These are phyloP conservation scores for Pseudonitzschia pungens DNA, from an alignment of 108 stramenopile genomes.

Conservation along the genomic window DNA sequence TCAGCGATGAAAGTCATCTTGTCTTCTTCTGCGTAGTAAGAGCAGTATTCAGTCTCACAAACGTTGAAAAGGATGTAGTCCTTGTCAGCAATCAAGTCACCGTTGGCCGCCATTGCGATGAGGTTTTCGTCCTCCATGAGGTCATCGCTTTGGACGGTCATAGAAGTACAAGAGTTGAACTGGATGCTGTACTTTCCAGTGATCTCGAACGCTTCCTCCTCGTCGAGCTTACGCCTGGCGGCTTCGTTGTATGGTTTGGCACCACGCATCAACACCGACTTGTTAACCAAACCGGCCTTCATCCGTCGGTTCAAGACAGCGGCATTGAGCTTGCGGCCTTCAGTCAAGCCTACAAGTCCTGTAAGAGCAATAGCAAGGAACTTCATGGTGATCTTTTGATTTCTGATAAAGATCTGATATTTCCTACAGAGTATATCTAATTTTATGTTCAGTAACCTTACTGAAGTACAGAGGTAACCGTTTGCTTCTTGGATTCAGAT, in stretches of 20 bases:
- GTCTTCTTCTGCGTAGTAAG: constrained; percentile 38
- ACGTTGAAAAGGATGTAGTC: constrained; percentile 64
- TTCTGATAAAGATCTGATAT: not conserved
- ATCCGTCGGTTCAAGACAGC: constrained; percentile 16
- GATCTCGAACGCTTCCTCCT: constrained; percentile 22
- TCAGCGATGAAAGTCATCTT: constrained; percentile 56
- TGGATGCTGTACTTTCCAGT: constrained; percentile 26
- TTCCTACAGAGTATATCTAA: not conserved
- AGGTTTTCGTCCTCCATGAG: constrained; percentile 37
- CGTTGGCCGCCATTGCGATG: constrained; percentile 24
- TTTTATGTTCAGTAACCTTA: not conserved
- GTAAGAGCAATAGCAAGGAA: constrained; percentile 40
- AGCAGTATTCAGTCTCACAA: constrained; percentile 48
- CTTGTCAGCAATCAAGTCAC: constrained; percentile 45
- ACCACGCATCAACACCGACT: constrained; percentile 1
- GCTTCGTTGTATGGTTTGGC: constrained; percentile 11
- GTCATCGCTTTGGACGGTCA: constrained; percentile 27
- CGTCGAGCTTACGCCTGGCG: constrained; percentile 28
- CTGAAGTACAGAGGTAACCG: too few relatives aligned
- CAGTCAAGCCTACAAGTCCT: constrained; percentile 36
- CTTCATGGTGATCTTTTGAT: constrained; percentile 35
- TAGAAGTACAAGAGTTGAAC: constrained; percentile 24
- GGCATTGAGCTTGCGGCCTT: constrained; percentile 18
- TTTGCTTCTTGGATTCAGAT: too few relatives aligned
- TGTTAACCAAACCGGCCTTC: constrained; percentile 8